phyloP scores from a whole-genome alignment of 306 rosid species.

The Cucurbita argyrosperma region DNA sequence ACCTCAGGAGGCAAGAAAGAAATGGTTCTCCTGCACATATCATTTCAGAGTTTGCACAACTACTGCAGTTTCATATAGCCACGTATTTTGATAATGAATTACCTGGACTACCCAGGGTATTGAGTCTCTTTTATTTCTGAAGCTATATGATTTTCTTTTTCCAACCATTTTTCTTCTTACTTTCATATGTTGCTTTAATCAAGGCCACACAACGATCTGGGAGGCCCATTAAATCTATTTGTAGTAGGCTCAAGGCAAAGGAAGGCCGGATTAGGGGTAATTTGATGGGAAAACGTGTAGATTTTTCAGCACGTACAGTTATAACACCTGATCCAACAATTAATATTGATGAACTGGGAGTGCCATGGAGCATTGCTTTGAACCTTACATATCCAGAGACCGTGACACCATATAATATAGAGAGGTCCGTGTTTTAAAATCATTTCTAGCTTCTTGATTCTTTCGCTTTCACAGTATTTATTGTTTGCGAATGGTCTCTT shows the following conservation, averaged over 20 bases:
- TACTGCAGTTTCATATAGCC: conserved; percentile 92
- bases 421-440: conserved; percentile 35
- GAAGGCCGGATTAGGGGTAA: conserved; percentile 99
- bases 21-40: conserved; percentile 97
- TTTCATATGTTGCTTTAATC: background rate
- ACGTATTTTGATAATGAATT: conserved; percentile 92
- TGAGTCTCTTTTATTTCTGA: background rate
- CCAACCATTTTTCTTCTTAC: background rate
- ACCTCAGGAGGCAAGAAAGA: conserved; percentile 83
- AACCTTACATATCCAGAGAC: conserved; percentile 98
- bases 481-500: background rate
- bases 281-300: conserved; percentile 96
- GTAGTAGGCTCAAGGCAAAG: conserved; percentile 98
- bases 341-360: conserved; percentile 88
- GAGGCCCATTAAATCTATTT: conserved; percentile 91
- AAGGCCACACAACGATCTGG: conserved; percentile 99
- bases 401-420: conserved; percentile 94
- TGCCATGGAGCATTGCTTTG: conserved; percentile 95
- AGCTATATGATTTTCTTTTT: background rate
- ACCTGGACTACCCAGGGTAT: conserved; percentile 93
- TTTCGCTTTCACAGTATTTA: background rate
- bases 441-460: background rate
- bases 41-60: conserved; percentile 90
- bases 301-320: conserved; percentile 96
- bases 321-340: conserved; percentile 96